Percentiles rank a stretch among this genome's conserved stretches.
These are phyloP conservation scores for Agaricus sinodeliciosus DNA, from an alignment of 768 basidiomycete species.

Conservation along the genomic window DNA sequence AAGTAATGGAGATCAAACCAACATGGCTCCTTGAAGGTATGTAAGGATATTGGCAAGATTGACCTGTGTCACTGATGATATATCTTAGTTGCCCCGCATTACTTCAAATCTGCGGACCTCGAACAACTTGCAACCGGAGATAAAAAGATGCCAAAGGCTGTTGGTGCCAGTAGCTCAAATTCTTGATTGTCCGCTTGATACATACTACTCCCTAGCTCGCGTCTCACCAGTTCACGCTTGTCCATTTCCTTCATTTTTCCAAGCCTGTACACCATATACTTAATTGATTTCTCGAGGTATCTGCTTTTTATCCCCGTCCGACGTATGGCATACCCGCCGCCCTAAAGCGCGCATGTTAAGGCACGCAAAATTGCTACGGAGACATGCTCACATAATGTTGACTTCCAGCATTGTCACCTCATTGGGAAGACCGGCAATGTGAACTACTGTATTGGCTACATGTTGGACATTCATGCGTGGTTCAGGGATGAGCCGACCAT, in stretches of 20 bases:
- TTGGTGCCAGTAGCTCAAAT: constrained; percentile 32
- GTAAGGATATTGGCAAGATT: constrained; percentile 18
- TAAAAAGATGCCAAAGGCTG: constrained; percentile 93
- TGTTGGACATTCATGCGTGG: constrained; percentile 65
- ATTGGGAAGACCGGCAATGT: constrained; percentile 62
- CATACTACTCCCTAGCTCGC: too few species aligned
- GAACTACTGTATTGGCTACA: constrained; percentile 65
- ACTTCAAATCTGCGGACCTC: constrained; percentile 82
- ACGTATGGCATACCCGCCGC: constrained; percentile 23
- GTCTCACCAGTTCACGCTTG: neutral
- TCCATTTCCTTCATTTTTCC: neutral
- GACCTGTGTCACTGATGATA: constrained; percentile 7
- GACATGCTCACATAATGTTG: constrained; percentile 55
- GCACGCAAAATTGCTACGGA: neutral
- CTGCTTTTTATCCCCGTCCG: constrained; percentile 20
- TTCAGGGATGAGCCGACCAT: constrained; percentile 53
- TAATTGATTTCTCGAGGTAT: neutral
- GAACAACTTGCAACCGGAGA: constrained; percentile 76
- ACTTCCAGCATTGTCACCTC: constrained; percentile 66
- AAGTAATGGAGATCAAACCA: constrained; percentile 98
- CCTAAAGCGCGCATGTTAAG: constrained; percentile 13
- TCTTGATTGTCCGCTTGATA: constrained; percentile 9
- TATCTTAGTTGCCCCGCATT: constrained; percentile 83
- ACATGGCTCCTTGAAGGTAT: constrained; percentile 86
- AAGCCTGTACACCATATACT: neutral